A percentile compares a stretch with the other conserved stretches of the same genome.
Conservation (phyloP, 352 stramenopile genomes). For the Phytophthora fragariae region DNA sequence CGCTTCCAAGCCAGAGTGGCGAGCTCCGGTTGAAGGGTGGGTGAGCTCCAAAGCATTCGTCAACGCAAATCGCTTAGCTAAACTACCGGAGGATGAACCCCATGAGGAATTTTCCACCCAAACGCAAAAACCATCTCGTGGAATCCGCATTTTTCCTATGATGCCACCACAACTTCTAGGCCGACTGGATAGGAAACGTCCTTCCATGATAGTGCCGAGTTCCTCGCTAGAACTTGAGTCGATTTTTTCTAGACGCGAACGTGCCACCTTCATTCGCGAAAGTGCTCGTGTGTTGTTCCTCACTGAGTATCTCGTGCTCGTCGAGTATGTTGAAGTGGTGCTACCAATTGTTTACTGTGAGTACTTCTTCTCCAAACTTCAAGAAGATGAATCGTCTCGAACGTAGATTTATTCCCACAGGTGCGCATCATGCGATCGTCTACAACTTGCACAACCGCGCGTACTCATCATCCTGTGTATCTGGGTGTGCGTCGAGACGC, state of each 20-base stretch:
- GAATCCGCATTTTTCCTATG: background rate
- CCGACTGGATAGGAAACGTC: background rate
- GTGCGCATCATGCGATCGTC: background rate
- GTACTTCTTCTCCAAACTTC: background rate
- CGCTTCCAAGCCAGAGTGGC: background rate
- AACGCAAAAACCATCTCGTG: background rate
- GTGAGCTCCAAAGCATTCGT: background rate
- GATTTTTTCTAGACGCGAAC: background rate
- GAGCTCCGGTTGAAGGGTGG: slow-evolving; percentile 2
- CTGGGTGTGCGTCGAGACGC: too few species aligned
- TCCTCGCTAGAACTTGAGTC: background rate
- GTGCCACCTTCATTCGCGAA: background rate
- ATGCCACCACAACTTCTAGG: background rate
- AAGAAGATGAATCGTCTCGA: background rate
- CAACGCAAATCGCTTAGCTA: too few species aligned
- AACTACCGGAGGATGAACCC: background rate
- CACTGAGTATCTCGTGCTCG: background rate
- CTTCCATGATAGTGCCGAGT: background rate
- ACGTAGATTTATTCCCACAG: background rate
- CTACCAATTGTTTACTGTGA: slow-evolving; percentile 1
- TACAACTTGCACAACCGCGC: slow-evolving; percentile 1
- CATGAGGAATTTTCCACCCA: background rate
- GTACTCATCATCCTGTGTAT: too few species aligned
- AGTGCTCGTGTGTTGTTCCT: background rate
- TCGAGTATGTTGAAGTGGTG: background rate